These are phyloP conservation scores for Blastobotrys petasosporus DNA, from an alignment of 1,139 yeast species.

Conservation along the genomic window DNA sequence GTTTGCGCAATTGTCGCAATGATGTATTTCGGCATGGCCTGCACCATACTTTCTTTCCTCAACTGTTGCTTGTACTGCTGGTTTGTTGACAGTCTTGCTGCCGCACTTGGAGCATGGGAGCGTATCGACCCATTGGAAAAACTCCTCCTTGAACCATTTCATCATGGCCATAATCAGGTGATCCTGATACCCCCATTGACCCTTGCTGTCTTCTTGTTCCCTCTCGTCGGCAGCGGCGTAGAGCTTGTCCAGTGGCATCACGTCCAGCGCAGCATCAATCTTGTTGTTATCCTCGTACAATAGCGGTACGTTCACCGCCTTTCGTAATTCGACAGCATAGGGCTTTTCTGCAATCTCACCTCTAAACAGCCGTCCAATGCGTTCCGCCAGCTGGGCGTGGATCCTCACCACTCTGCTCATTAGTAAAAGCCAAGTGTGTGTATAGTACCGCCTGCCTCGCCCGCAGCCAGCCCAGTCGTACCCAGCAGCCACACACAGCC, in stretches of 20 bases:
- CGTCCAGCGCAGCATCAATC: slow-evolving; percentile 38
- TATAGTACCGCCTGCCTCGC: too few relatives aligned
- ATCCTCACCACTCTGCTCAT: too few relatives aligned
- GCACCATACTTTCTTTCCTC: slow-evolving; percentile 46
- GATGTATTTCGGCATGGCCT: slow-evolving; percentile 53
- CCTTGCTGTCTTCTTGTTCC: slow-evolving; percentile 29
- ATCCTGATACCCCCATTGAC: slow-evolving; percentile 54
- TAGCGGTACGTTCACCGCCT: slow-evolving; percentile 24
- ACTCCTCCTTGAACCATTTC: slow-evolving; percentile 68
- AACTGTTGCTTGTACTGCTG: slow-evolving; percentile 36
- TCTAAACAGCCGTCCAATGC: too few relatives aligned
- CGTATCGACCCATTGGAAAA: slow-evolving; percentile 76
- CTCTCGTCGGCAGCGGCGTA: slow-evolving; percentile 38
- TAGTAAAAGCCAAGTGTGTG: too few relatives aligned
- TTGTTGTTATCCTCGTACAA: slow-evolving; percentile 34
- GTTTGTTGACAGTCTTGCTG: slow-evolving; percentile 35
- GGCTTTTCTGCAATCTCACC: too few relatives aligned
- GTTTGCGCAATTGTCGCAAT: slow-evolving; percentile 47
- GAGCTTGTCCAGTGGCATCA: slow-evolving; percentile 35
- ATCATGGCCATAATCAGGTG: slow-evolving; percentile 61
- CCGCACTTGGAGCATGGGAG: slow-evolving; percentile 60
- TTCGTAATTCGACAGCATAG: background rate
- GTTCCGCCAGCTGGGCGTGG: too few relatives aligned
- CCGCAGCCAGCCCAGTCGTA: too few relatives aligned
- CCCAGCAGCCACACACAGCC: too few relatives aligned